Base-by-base conservation (phyloP, 1,284 basidiomycete genomes). In the Caloboletus firmus region DNA sequence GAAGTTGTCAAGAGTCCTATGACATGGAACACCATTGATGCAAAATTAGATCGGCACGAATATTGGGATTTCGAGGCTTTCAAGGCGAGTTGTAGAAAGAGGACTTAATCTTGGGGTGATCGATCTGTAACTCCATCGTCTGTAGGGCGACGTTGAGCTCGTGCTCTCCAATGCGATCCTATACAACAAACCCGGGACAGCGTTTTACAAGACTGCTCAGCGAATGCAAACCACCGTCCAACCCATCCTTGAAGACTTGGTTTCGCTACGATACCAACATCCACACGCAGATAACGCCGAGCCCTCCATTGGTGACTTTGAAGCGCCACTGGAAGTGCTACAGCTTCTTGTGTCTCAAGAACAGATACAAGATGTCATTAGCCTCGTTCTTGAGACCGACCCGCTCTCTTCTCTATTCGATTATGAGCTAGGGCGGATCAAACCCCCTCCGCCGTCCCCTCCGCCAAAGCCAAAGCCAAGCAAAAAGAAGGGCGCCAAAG, bases 1-100 rank as follows among this genome's bases (percentile, higher is more conserved):
- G 89, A 94, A 48, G 76, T 97, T 47, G 80, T 99, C 69, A 83
- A 89, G 64, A 76, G 80, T 11, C 96, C 96, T 0, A 98, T 98
- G 91, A 87, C 87, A 60, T 98, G 95, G 93, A 75, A 78, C 18
- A 78, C 76, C 39, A 97, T 99, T 57, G 85, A 91, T 30, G 72
- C 75, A 13, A 95, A 91, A 70, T 71, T 99, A 30, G 87, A 93
- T 49, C 75, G 78, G 42, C 86, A 91, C 54, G 79, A 83, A 57
- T 99, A 99, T 71, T 82, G 84, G 72, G 84, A 89, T 63, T 69
- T 91, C 0, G 76, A 82, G 20, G 75, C 83, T 5, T 94, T 99
- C 75, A 85, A 85, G 75, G 93, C 90, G 59, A 42, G 78, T 41
- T 6, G 18, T 42, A 5, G 5, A 34, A 24, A 26, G 18, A 20